These are phyloP conservation scores for Skeletonema costatum DNA, from an alignment of 108 stramenopile genomes.

Conservation along the genomic window DNA sequence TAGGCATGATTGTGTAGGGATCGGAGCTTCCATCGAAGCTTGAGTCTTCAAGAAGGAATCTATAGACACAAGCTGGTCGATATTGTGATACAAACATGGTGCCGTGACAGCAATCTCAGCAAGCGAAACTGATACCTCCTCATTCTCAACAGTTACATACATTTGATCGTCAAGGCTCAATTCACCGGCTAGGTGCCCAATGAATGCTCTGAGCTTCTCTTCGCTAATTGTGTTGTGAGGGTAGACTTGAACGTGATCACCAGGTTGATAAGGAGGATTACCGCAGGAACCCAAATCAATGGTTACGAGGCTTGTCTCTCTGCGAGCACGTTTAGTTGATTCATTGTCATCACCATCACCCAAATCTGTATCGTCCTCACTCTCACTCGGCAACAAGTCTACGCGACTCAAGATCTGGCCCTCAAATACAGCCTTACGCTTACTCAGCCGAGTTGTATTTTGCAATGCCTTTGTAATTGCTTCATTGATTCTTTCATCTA, in stretches of 20 bases:
- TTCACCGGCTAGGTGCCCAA: background rate
- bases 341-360: background rate
- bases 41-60: background rate
- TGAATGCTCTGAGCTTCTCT: conserved; percentile 4
- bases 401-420: too few relatives aligned
- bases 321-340: background rate
- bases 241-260: conserved; percentile 11
- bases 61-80: background rate
- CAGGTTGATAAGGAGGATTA: conserved; percentile 14
- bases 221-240: conserved; percentile 3
- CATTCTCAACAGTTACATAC: background rate
- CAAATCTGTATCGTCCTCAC: background rate
- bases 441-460: too few relatives aligned
- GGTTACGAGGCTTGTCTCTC: background rate
- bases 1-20: background rate
- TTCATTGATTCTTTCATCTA: background rate
- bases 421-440: too few relatives aligned
- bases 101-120: conserved; percentile 1
- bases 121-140: background rate
- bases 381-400: background rate
- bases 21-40: too few relatives aligned
- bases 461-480: too few relatives aligned
- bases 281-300: conserved; percentile 7
- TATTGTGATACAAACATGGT: background rate
- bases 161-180: conserved; percentile 14